phyloP scores from a whole-genome alignment of 192 early-diverging fungal species.

The Obelidium mucronatum region DNA sequence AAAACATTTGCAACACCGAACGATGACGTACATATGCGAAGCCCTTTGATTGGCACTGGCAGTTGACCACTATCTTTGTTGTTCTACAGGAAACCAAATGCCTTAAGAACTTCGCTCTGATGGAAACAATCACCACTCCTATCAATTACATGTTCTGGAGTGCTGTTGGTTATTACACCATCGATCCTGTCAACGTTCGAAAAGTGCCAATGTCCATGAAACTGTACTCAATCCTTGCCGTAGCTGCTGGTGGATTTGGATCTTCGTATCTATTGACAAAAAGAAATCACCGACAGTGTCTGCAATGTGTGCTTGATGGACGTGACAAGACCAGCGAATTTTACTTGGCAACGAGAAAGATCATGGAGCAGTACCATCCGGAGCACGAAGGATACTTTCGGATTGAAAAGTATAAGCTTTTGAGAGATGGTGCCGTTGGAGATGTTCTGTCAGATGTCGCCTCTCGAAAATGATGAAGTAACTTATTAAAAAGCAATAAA shows the following conservation, averaged over 20 bases:
- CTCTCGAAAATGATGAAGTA: no score
- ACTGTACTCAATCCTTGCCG: not conserved
- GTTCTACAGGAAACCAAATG: no score
- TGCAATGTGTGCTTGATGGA: slow-evolving; percentile 19
- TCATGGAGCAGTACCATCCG: slow-evolving; percentile 23
- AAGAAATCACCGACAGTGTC: slow-evolving; percentile 9
- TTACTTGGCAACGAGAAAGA: slow-evolving; percentile 1
- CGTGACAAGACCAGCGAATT: slow-evolving; percentile 29
- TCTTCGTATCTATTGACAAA: not conserved
- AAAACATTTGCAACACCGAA: not conserved
- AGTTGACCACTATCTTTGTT: no score
- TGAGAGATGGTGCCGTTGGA: not conserved
- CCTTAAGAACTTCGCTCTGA: not conserved
- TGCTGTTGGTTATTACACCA: slow-evolving; percentile 16
- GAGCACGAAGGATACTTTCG: slow-evolving; percentile 4
- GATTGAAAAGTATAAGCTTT: slow-evolving; percentile 18
- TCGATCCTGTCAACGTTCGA: slow-evolving; percentile 17
- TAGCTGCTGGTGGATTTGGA: slow-evolving; percentile 16
- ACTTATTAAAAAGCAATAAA: no score
- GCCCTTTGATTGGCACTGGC: no score
- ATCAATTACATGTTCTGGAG: slow-evolving; percentile 28
- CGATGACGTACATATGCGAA: not conserved
- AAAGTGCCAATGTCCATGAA: slow-evolving; percentile 11
- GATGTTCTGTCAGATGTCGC: not conserved
- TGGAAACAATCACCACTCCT: not conserved